These are phyloP conservation scores for Cladosporium phlei DNA, from an alignment of 2,329 filamentous ascomycete genomes.

Conservation along the genomic window DNA sequence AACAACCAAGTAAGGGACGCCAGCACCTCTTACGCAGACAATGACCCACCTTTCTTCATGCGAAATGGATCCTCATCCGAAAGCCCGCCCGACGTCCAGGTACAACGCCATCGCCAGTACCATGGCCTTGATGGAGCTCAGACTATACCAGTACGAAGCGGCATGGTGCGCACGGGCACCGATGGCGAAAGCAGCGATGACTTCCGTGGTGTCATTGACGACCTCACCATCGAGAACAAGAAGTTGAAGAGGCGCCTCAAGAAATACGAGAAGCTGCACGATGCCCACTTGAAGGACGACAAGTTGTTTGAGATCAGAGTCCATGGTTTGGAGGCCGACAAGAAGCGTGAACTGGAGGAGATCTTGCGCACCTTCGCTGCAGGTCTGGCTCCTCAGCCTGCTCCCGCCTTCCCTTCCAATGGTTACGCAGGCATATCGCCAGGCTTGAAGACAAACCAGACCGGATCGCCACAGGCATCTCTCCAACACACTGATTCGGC, in stretches of 20 bases:
- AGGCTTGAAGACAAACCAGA: slow-evolving; percentile 51
- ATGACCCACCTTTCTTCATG: slow-evolving; percentile 41
- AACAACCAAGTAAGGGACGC: slow-evolving; percentile 44
- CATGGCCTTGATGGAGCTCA: slow-evolving; percentile 9
- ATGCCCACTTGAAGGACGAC: slow-evolving; percentile 64
- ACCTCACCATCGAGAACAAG: slow-evolving; percentile 79
- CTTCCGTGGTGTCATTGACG: slow-evolving; percentile 78
- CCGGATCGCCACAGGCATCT: slow-evolving; percentile 56
- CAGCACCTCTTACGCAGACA: slow-evolving; percentile 38
- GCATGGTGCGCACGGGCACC: slow-evolving; percentile 40
- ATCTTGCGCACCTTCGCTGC: slow-evolving; percentile 67
- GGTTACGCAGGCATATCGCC: slow-evolving; percentile 35
- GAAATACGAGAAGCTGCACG: slow-evolving; percentile 63
- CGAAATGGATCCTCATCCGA: slow-evolving; percentile 37
- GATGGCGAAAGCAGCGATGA: slow-evolving; percentile 61
- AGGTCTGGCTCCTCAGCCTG: slow-evolving; percentile 52
- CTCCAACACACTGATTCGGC: slow-evolving; percentile 48
- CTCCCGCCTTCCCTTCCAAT: slow-evolving; percentile 24
- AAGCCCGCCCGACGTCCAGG: slow-evolving; percentile 34
- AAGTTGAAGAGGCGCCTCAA: slow-evolving; percentile 68
- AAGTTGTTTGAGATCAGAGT: slow-evolving; percentile 80
- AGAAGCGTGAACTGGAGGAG: slow-evolving; percentile 72
- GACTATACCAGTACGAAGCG: slow-evolving; percentile 22
- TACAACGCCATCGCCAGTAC: slow-evolving; percentile 14
- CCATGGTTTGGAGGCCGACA: slow-evolving; percentile 65